These are phyloP conservation scores for Drosera capensis DNA, from an alignment of 148 eudicot genomes.

Conservation along the genomic window DNA sequence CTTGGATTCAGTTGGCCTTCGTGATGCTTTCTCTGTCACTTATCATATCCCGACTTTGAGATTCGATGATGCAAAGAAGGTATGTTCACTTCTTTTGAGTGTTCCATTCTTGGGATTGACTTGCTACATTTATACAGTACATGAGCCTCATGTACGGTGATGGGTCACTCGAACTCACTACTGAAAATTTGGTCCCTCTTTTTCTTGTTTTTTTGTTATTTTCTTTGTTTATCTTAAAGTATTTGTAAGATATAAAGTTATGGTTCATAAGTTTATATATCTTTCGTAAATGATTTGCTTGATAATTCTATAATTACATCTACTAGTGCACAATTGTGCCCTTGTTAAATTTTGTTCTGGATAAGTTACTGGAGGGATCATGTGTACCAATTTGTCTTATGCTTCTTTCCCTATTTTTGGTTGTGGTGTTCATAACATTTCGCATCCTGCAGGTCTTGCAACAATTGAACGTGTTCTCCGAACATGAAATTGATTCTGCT, in stretches of 20 bases:
- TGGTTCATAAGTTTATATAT: background rate
- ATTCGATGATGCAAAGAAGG: conserved; percentile 84
- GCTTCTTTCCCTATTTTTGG: too few relatives aligned
- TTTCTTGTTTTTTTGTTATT: conserved; percentile 1
- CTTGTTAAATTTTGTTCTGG: too few relatives aligned
- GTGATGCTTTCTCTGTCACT: conserved; percentile 76
- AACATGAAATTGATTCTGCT: too few relatives aligned
- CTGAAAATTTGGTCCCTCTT: too few relatives aligned
- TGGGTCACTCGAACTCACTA: too few relatives aligned
- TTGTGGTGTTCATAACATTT: too few relatives aligned
- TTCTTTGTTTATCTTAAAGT: background rate
- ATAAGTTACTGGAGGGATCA: too few relatives aligned
- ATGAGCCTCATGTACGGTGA: background rate
- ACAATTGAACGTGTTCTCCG: too few relatives aligned
- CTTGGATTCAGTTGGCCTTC: conserved; percentile 76
- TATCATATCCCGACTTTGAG: conserved; percentile 64
- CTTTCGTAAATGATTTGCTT: background rate
- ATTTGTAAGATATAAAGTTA: background rate
- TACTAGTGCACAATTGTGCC: too few relatives aligned
- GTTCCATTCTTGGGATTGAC: background rate
- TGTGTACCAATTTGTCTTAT: too few relatives aligned
- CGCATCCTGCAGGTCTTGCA: too few relatives aligned
- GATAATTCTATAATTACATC: background rate
- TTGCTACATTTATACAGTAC: too few relatives aligned
- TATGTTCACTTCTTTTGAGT: conserved; percentile 6